Conservation (phyloP, 2,329 filamentous ascomycete genomes). For the Monilinia vaccinii-corymbosi region DNA sequence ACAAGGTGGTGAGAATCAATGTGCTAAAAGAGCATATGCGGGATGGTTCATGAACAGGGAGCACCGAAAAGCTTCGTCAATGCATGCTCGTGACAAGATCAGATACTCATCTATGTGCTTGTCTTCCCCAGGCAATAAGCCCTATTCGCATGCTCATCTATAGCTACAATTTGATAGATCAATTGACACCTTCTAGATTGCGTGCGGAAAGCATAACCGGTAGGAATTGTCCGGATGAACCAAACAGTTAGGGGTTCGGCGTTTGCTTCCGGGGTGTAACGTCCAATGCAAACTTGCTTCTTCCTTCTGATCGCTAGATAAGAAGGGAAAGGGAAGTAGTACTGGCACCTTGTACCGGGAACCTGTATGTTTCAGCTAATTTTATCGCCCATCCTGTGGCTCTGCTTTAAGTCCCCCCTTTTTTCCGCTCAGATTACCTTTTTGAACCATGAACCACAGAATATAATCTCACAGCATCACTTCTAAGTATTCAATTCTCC, state of each 20-base stretch:
- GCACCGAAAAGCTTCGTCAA: background rate
- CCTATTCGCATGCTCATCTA: background rate
- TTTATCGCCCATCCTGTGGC: background rate
- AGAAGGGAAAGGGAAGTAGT: background rate
- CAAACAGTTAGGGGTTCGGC: conserved; percentile 1
- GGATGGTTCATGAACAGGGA: background rate
- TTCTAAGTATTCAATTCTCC: conserved; percentile 3
- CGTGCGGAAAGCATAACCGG: background rate
- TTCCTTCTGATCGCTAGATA: background rate
- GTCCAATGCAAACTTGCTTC: background rate
- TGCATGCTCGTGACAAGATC: background rate
- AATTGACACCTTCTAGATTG: background rate
- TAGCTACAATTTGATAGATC: background rate
- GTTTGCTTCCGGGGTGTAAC: conserved; percentile 1
- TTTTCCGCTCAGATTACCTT: background rate
- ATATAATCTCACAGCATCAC: background rate
- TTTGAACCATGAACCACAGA: background rate
- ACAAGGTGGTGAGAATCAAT: background rate
- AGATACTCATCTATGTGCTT: background rate
- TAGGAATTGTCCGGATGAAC: background rate
- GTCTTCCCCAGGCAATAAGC: background rate
- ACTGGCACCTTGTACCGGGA: background rate
- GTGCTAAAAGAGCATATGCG: background rate
- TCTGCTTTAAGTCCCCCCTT: background rate
- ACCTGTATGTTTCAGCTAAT: background rate